Percentiles rank a stretch among this genome's conserved stretches.
phyloP scores from a whole-genome alignment of 1,284 basidiomycete species.

The Apiotrichum laibachii region DNA sequence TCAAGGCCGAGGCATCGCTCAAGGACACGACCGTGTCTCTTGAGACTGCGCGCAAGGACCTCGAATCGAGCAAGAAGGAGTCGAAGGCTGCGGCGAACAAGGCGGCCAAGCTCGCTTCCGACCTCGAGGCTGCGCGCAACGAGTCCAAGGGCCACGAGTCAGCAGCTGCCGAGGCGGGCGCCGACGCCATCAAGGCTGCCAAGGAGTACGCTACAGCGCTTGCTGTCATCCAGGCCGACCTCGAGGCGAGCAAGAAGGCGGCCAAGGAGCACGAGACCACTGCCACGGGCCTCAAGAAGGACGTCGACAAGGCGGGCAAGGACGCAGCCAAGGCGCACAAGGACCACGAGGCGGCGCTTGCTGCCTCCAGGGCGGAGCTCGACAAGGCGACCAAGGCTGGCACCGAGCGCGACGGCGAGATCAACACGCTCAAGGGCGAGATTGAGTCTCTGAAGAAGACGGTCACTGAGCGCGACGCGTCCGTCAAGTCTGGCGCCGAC shows the following conservation, averaged over 20 bases:
- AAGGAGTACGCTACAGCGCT: slow-evolving; percentile 7
- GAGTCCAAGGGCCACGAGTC: slow-evolving; percentile 10
- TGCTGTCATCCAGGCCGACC: neutral
- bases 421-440: neutral
- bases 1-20: neutral
- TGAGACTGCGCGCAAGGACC: slow-evolving; percentile 12
- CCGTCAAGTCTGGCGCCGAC: neutral
- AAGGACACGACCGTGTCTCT: slow-evolving; percentile 18
- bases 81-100: slow-evolving; percentile 38
- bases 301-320: slow-evolving; percentile 8
- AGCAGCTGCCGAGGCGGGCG: slow-evolving; percentile 6
- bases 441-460: slow-evolving; percentile 1
- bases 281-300: slow-evolving; percentile 2
- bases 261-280: slow-evolving; percentile 8
- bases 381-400: neutral
- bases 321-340: slow-evolving; percentile 1
- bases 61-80: slow-evolving; percentile 5
- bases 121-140: slow-evolving; percentile 12
- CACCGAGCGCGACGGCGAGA: slow-evolving; percentile 5
- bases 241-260: slow-evolving; percentile 9
- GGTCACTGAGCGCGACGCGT: slow-evolving; percentile 1
- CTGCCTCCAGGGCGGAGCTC: neutral
- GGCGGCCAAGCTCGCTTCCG: slow-evolving; percentile 38
- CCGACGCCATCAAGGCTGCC: slow-evolving; percentile 1
- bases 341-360: neutral